phyloP scores from a whole-genome alignment of 805 yeast genomes.

The Clavispora santaluciae region DNA sequence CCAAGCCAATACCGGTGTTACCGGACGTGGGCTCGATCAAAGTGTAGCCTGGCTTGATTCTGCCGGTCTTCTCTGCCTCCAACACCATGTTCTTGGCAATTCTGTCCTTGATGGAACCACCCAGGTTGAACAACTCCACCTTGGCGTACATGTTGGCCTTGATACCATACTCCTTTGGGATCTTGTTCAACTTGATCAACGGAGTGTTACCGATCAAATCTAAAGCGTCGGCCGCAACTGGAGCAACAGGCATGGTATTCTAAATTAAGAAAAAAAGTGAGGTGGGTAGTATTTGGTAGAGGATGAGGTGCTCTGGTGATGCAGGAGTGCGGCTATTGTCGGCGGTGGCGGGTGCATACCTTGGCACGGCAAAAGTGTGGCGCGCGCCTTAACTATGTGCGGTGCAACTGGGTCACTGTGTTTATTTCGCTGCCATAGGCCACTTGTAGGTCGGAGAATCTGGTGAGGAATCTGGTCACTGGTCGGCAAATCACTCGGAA shows the following conservation, averaged over 20 bases:
- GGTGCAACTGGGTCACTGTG: too few relatives aligned
- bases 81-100: conserved; percentile 84
- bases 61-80: conserved; percentile 74
- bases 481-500: too few relatives aligned
- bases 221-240: conserved; percentile 49
- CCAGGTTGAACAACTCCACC: conserved; percentile 80
- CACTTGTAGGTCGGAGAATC: too few relatives aligned
- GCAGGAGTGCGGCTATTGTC: background rate
- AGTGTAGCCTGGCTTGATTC: conserved; percentile 80
- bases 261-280: background rate
- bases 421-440: too few relatives aligned
- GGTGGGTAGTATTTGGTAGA: background rate
- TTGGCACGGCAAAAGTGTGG: too few relatives aligned
- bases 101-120: conserved; percentile 87
- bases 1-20: conserved; percentile 88
- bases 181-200: conserved; percentile 63
- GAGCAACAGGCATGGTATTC: conserved; percentile 24
- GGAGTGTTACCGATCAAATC: conserved; percentile 88
- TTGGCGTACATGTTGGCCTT: conserved; percentile 70
- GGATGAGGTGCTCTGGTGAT: background rate
- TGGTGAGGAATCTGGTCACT: too few relatives aligned
- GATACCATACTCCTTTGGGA: conserved; percentile 72
- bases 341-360: too few relatives aligned
- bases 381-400: too few relatives aligned
- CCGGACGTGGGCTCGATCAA: conserved; percentile 89